Conservation (phyloP, 176 grass and related monocot species). For the Cenchrus americanus region DNA sequence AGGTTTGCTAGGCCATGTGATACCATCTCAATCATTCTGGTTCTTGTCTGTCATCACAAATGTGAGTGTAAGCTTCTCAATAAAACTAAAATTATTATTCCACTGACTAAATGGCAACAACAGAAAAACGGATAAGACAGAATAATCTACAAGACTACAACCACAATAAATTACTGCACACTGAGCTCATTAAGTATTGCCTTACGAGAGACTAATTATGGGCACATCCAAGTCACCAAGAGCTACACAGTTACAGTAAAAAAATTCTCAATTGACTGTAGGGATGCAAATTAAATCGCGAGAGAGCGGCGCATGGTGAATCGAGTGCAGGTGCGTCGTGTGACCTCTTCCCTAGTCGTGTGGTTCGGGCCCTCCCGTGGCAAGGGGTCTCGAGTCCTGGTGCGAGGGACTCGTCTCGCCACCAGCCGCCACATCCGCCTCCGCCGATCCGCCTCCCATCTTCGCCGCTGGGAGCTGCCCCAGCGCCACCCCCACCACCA, state of each 20-base stretch:
- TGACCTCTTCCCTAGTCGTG: no score
- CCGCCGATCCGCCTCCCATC: no score
- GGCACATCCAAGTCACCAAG: slow-evolving; percentile 15
- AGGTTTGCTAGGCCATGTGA: slow-evolving; percentile 78
- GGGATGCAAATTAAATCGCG: neutral
- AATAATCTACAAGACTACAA: neutral
- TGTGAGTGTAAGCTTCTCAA: slow-evolving; percentile 8
- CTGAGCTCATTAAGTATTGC: neutral
- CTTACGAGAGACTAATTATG: neutral
- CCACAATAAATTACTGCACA: slow-evolving; percentile 27
- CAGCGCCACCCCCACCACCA: no score
- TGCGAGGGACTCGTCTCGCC: no score
- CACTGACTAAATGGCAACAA: slow-evolving; percentile 24
- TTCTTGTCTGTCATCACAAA: slow-evolving; percentile 63
- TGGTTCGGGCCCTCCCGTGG: no score
- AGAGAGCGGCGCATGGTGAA: no score
- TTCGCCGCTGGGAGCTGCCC: no score
- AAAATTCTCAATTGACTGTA: neutral
- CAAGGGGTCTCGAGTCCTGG: no score
- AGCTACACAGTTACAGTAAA: neutral
- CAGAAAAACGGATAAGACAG: neutral
- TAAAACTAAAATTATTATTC: slow-evolving; percentile 3
- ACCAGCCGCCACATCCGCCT: no score
- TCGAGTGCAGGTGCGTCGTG: no score
- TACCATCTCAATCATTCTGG: slow-evolving; percentile 89